These are phyloP conservation scores for Synchytrium microbalum DNA, from an alignment of 371 early-diverging fungal species.

Conservation along the genomic window DNA sequence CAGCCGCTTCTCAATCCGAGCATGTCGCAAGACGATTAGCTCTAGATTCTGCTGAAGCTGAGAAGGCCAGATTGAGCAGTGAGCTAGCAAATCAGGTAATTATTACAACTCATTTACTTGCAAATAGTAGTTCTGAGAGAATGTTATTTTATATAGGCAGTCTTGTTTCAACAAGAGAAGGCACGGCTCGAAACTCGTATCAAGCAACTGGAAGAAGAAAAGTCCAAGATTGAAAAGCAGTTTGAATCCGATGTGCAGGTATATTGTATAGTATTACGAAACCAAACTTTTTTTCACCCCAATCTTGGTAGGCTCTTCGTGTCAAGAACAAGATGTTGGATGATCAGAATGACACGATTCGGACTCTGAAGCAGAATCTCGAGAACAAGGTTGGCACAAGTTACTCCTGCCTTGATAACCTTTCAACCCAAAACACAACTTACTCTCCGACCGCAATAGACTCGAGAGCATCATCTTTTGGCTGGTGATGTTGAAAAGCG, in stretches of 20 bases:
- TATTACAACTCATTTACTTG: too few species aligned
- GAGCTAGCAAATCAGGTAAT: not conserved
- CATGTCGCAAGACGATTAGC: not conserved
- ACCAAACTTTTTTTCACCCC: too few species aligned
- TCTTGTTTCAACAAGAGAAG: not conserved
- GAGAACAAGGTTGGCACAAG: constrained; percentile 35
- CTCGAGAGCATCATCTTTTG: constrained; percentile 25
- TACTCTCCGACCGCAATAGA: constrained; percentile 10
- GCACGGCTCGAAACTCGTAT: constrained; percentile 1
- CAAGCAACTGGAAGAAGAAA: constrained; percentile 3
- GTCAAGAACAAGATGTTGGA: constrained; percentile 46
- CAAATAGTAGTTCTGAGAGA: too few species aligned
- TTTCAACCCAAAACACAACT: not conserved
- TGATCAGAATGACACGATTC: constrained; percentile 43
- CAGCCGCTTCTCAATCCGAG: not conserved
- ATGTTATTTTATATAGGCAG: not conserved
- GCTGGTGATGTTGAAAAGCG: constrained; percentile 13
- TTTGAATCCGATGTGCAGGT: not conserved
- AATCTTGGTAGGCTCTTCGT: constrained; percentile 29
- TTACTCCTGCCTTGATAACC: not conserved
- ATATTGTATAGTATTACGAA: too few species aligned
- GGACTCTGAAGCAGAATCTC: constrained; percentile 38
- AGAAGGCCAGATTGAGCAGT: not conserved
- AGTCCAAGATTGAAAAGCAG: not conserved
- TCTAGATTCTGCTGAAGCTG: not conserved